Base-by-base conservation (phyloP, 352 stramenopile genomes). In the Phytopythium sindhum region DNA sequence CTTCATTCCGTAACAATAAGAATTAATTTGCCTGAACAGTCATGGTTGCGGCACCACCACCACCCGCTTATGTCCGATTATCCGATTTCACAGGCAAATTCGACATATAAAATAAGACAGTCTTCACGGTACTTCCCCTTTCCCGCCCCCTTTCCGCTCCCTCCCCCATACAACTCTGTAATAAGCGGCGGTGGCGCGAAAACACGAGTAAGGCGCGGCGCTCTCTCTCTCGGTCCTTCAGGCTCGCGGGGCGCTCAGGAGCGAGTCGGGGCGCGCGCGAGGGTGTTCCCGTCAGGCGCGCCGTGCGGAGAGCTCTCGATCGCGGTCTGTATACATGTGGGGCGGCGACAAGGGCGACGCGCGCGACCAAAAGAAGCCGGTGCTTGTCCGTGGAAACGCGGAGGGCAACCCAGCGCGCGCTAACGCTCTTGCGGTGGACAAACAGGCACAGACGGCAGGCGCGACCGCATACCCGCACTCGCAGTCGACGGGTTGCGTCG, bases 401-500 rank as follows among this genome's bases (percentile, higher is more conserved):
- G 31, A 8, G 31, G 31, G 31, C 8, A 35, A 35, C 3, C 31
- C 31, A 35, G 31, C 31, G 31, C 31, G 31, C 31, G 31, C 31
- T 35, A 35, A 35, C 31, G 31, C 8, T 35, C 31, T 35, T 3
- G 31, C 4, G 33, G 33, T 10, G 33, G 33, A 10, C 33, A 15
- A 15, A 10, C 52, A 78, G 55, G 11, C 17, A 6, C 39, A 42
- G 23, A 31, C 28, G 66, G 60, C 64, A 15, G 29, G 64, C 33
- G 48, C 48, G 23, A 42, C 28, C 53, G 53, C 53, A 5, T 63
- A 61, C 12, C 66, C 68, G 26, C 72, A 82, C 47, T 29, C 59
- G 1, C 77, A 77, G 19, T 72, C 65, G 66, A 75, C 80, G 48
- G 81, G 84, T 55, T 95, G 86, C 64, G 74, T 82, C 29, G 74